Evolutionary conservation across 164 flowering plant species (phyloP).

Genomic region (Vitis rotundifolia): DNA sequence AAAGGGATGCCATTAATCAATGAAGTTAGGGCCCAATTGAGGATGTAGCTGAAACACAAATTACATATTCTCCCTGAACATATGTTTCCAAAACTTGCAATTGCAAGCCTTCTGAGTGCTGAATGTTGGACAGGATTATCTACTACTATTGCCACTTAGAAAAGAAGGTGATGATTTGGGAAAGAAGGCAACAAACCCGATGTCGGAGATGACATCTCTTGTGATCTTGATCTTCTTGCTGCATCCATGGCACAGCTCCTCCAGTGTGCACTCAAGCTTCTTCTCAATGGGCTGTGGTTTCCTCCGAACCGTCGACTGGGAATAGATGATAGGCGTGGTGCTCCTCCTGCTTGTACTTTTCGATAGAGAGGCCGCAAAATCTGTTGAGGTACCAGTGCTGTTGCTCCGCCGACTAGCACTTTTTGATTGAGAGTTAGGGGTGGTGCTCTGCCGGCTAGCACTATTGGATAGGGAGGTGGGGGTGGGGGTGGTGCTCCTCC

Average conservation of each 20-base stretch:
- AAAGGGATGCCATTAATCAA: too few species aligned
- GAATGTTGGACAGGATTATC: too few species aligned
- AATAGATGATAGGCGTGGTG: constrained; percentile 52
- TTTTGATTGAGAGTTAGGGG: constrained; percentile 1
- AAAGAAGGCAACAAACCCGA: constrained; percentile 29
- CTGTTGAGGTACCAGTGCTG: neutral
- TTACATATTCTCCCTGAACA: too few species aligned
- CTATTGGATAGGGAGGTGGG: constrained; percentile 18
- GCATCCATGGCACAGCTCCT: constrained; percentile 69
- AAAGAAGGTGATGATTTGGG: neutral
- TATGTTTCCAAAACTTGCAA: too few species aligned
- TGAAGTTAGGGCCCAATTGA: too few species aligned
- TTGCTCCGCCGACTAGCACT: constrained; percentile 21
- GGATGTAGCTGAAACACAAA: too few species aligned
- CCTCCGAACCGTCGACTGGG: constrained; percentile 35
- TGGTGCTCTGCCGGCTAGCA: constrained; percentile 10
- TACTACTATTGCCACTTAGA: neutral
- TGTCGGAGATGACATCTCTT: constrained; percentile 47
- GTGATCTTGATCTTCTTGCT: constrained; percentile 57
- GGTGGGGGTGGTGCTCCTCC: neutral
- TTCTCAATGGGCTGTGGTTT: constrained; percentile 55
- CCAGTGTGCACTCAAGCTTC: constrained; percentile 73
- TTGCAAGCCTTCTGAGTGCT: too few species aligned
- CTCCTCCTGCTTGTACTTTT: constrained; percentile 31
- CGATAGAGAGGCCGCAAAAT: constrained; percentile 12